Base-by-base conservation (phyloP, 2,329 filamentous ascomycete genomes). In the Colletotrichum godetiae region DNA sequence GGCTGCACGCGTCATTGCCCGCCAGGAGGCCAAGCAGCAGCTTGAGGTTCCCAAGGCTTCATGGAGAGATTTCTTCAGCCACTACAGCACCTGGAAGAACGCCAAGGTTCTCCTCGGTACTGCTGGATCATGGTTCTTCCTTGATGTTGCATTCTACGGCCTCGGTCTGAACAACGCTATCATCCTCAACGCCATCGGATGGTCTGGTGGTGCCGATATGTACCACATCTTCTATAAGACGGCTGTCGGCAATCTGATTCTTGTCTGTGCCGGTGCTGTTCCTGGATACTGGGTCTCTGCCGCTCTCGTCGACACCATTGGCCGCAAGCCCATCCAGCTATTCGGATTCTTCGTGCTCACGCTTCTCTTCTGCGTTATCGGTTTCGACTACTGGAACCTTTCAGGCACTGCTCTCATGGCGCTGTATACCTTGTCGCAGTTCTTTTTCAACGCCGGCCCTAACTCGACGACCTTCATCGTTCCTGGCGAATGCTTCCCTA, bases 231-330 rank as follows among this genome's bases (percentile, higher is more conserved):
- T 95, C 74, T 92, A 91, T 85, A 94, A 93, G 83, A 94, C 91
- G 8, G 92, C 93, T 62, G 88, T 94, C 24, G 94, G 94, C 11
- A 95, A 96, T 84, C 84, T 95, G 77, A 94, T 95, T 76, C 88
- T 95, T 63, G 91, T 95, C 76, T 90, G 93, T 72, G 93, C 94
- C 4, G 94, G 93, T 70, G 92, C 94, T 60, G 93, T 95, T 15
- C 94, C 94, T 0, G 94, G 94, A 15, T 95, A 95, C 86, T 95
- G 93, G 93, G 89, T 94, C 19, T 94, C 93, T 0, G 93, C 95
- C 6, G 91, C 91, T 1, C 91, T 90, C 1, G 90, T 95, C 69
- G 93, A 96, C 82, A 93, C 88, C 1, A 78, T 95, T 15, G 94
- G 93, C 67, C 92, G 94, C 78, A 95, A 94, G 85, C 90, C 93